Conservation (phyloP, 1,284 basidiomycete genomes). For the Farysia itapuensis region DNA sequence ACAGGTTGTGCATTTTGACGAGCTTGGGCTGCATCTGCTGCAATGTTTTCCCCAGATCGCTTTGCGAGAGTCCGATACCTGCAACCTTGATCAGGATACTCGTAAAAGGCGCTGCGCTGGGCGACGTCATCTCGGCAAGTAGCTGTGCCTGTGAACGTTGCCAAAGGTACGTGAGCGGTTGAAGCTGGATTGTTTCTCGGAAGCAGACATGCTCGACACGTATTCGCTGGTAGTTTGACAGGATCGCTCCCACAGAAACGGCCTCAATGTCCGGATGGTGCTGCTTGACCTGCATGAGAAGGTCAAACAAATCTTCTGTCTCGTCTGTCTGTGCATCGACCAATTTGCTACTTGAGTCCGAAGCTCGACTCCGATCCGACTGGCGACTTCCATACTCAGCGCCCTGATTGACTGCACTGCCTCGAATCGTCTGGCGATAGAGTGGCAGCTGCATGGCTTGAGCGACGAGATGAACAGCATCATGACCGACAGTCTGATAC, state of each 20-base stretch:
- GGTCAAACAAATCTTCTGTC: slow-evolving; percentile 87
- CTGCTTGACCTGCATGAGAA: slow-evolving; percentile 71
- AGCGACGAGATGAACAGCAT: slow-evolving; percentile 84
- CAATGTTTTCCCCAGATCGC: slow-evolving; percentile 78
- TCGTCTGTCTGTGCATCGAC: slow-evolving; percentile 70
- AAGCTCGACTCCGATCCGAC: not conserved
- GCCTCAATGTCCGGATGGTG: slow-evolving; percentile 81
- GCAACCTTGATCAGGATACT: slow-evolving; percentile 94
- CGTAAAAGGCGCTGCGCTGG: slow-evolving; percentile 71
- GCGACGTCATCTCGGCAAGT: slow-evolving; percentile 80
- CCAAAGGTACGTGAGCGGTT: slow-evolving; percentile 88
- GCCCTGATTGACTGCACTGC: slow-evolving; percentile 77
- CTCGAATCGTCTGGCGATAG: slow-evolving; percentile 77
- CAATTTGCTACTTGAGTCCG: slow-evolving; percentile 1
- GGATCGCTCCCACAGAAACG: slow-evolving; percentile 91
- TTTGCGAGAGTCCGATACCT: slow-evolving; percentile 78
- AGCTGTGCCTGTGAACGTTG: slow-evolving; percentile 83
- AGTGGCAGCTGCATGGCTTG: slow-evolving; percentile 82
- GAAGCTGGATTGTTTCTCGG: slow-evolving; percentile 69
- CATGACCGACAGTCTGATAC: slow-evolving; percentile 97
- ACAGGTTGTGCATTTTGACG: slow-evolving; percentile 72
- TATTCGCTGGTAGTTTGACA: slow-evolving; percentile 95
- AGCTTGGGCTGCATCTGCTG: slow-evolving; percentile 75
- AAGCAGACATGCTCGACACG: slow-evolving; percentile 85
- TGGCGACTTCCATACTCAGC: slow-evolving; percentile 75